Evolutionary conservation across 2,329 filamentous ascomycete genomes (phyloP), one percentile per base, ranked within the genome.

Genomic region (Xylariaceae sp.): DNA sequence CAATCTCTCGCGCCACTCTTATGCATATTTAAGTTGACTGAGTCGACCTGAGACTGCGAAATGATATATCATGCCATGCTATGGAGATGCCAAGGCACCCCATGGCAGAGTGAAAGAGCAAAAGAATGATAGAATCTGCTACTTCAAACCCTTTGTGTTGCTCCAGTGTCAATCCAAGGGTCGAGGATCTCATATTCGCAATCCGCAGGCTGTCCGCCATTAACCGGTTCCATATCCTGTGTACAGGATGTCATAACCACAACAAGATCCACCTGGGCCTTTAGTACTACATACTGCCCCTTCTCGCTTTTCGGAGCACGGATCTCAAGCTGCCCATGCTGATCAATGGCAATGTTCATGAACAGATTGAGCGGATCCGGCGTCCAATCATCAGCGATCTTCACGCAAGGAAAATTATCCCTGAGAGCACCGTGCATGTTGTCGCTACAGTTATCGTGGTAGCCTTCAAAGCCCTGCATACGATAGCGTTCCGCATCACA

Each of bases 361-460:
- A 70, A 72, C 16, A 71, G 50, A 48, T 72, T 71, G 25, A 72
- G 57, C 14, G 69, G 68, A 42, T 68, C 67, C 2, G 68, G 68
- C 3, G 66, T 58, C 58, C 62, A 63, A 29, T 63, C 61, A 21
- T 57, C 58, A 12, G 58, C 49, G 14, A 61, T 57, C 16, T 45
- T 38, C 36, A 62, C 51, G 12, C 48, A 44, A 10, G 60, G 58
- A 19, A 57, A 60, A 10, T 53, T 53, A 21, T 59, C 49, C 35
- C 55, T 49, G 2, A 70, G 47, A 7, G 58, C 52, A 23, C 44
- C 45, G 48, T 64, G 60, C 55, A 69, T 61, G 48, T 69, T 71
- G 48, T 69, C 66, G 0, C 60, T 57, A 52, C 68, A 71, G 44
- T 66, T 69, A 29, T 66, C 65, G 52, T 70, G 68, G 47, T 68